Percentiles rank a stretch among this genome's conserved stretches.
phyloP scores from a whole-genome alignment of 1,284 basidiomycete genomes.

The Fomes fomentarius region DNA sequence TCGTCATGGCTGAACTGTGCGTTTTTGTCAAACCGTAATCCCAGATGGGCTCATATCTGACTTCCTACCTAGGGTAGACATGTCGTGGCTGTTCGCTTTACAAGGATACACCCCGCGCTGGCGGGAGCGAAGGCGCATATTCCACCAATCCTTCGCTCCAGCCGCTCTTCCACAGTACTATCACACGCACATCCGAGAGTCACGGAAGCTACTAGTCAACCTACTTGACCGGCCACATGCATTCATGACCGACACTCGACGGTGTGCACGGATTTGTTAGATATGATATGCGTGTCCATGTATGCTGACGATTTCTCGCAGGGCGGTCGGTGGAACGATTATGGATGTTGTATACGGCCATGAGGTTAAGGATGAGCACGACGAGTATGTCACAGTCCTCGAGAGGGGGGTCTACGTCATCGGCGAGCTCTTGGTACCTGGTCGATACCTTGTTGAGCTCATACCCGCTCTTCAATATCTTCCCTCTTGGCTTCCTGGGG shows the following conservation, averaged over 20 bases:
- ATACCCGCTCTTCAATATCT: slow-evolving; percentile 7
- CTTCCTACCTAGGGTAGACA: neutral
- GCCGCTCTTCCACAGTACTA: slow-evolving; percentile 1
- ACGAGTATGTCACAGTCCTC: slow-evolving; percentile 18
- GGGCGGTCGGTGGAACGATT: slow-evolving; percentile 7
- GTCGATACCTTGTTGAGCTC: slow-evolving; percentile 14
- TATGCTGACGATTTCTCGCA: neutral
- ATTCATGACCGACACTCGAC: slow-evolving; percentile 3
- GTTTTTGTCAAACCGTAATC: no score
- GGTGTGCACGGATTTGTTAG: neutral
- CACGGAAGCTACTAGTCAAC: slow-evolving; percentile 3
- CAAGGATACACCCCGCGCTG: neutral
- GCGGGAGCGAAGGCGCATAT: slow-evolving; percentile 7
- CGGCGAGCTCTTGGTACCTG: slow-evolving; percentile 7
- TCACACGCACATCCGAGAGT: slow-evolving; percentile 8
- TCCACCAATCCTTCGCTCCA: slow-evolving; percentile 12
- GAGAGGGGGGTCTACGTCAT: slow-evolving; percentile 4
- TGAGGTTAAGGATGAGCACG: neutral
- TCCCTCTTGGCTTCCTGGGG: slow-evolving; percentile 18
- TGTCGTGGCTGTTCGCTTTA: slow-evolving; percentile 1
- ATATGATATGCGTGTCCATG: neutral
- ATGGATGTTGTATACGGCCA: slow-evolving; percentile 16
- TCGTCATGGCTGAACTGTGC: slow-evolving; percentile 17
- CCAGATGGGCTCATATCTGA: no score
- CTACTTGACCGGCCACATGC: slow-evolving; percentile 10